These are phyloP conservation scores for Ceratobasidium sp. DNA, from an alignment of 1,284 basidiomycete species.

Conservation along the genomic window DNA sequence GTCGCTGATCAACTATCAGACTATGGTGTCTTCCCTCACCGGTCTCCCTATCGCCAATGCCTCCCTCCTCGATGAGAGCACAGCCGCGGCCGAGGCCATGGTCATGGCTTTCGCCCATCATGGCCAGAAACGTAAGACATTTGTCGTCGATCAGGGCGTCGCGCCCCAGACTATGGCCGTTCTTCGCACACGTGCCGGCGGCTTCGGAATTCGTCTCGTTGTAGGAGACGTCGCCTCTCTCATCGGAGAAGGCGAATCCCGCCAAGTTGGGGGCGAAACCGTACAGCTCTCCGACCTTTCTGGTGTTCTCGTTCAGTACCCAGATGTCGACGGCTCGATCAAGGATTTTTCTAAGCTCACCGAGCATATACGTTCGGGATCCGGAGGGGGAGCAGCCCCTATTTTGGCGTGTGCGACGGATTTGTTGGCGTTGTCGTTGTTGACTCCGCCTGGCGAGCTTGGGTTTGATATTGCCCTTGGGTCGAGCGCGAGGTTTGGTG, in stretches of 20 bases:
- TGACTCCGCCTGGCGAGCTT: conserved; percentile 98
- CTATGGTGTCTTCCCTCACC: conserved; percentile 95
- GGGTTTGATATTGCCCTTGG: conserved; percentile 97
- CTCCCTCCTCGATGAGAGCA: conserved; percentile 91
- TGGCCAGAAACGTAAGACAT: conserved; percentile 82
- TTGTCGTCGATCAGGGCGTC: conserved; percentile 86
- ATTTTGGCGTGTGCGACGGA: conserved; percentile 92
- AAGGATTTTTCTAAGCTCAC: conserved; percentile 80
- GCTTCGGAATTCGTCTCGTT: conserved; percentile 87
- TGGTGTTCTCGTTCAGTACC: conserved; percentile 93
- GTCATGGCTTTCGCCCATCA: conserved; percentile 80
- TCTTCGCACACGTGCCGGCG: conserved; percentile 87
- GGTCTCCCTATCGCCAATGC: conserved; percentile 96
- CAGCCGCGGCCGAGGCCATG: conserved; percentile 95
- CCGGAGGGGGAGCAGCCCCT: conserved; percentile 67
- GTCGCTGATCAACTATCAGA: conserved; percentile 97
- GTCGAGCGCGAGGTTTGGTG: conserved; percentile 96
- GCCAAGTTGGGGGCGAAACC: conserved; percentile 67
- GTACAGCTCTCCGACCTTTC: conserved; percentile 73
- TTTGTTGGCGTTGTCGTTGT: conserved; percentile 90
- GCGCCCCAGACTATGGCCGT: conserved; percentile 90
- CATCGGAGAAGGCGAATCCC: conserved; percentile 70
- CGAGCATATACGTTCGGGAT: conserved; percentile 65
- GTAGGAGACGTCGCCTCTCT: conserved; percentile 70
- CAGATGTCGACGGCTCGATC: conserved; percentile 90